Conservation (phyloP, 768 basidiomycete genomes). For the Wakefieldia striispora region DNA sequence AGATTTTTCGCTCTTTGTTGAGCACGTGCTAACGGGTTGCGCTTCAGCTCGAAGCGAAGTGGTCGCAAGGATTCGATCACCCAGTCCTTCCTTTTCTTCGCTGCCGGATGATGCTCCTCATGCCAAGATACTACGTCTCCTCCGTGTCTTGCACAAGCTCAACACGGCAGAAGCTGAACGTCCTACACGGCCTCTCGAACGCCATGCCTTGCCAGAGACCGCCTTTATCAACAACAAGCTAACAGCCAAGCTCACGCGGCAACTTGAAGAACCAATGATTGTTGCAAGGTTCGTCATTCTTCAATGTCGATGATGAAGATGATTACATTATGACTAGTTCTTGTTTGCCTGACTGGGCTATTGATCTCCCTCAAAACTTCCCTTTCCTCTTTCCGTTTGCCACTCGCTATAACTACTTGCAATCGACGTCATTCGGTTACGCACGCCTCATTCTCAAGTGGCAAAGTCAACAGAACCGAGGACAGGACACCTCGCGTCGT, state of each 20-base stretch:
- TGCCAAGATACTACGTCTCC: slow-evolving; percentile 85
- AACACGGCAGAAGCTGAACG: slow-evolving; percentile 73
- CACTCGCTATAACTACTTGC: slow-evolving; percentile 94
- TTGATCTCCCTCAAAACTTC: slow-evolving; percentile 94
- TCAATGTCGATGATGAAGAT: not conserved
- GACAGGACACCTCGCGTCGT: slow-evolving; percentile 74
- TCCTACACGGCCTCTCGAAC: slow-evolving; percentile 44
- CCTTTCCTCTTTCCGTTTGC: slow-evolving; percentile 99
- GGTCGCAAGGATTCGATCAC: slow-evolving; percentile 54
- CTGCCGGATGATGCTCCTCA: slow-evolving; percentile 82
- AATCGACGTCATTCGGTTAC: slow-evolving; percentile 97
- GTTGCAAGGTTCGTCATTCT: slow-evolving; percentile 75
- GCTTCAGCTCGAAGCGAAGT: slow-evolving; percentile 34
- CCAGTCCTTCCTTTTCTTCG: slow-evolving; percentile 69
- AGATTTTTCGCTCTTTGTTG: slow-evolving; percentile 18
- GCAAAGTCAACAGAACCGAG: slow-evolving; percentile 83
- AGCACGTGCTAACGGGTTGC: slow-evolving; percentile 17
- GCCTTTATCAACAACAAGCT: slow-evolving; percentile 97
- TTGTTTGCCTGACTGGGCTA: slow-evolving; percentile 95
- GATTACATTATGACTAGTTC: slow-evolving; percentile 49
- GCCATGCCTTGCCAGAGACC: slow-evolving; percentile 67
- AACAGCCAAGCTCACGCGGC: slow-evolving; percentile 95
- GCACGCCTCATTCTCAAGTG: slow-evolving; percentile 93
- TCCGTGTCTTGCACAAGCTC: slow-evolving; percentile 82
- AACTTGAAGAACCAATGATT: slow-evolving; percentile 98